A percentile compares a stretch with the other conserved stretches of the same genome.
Conservation (phyloP, 2,329 filamentous ascomycete species). For the Tolypocladium nubicola region DNA sequence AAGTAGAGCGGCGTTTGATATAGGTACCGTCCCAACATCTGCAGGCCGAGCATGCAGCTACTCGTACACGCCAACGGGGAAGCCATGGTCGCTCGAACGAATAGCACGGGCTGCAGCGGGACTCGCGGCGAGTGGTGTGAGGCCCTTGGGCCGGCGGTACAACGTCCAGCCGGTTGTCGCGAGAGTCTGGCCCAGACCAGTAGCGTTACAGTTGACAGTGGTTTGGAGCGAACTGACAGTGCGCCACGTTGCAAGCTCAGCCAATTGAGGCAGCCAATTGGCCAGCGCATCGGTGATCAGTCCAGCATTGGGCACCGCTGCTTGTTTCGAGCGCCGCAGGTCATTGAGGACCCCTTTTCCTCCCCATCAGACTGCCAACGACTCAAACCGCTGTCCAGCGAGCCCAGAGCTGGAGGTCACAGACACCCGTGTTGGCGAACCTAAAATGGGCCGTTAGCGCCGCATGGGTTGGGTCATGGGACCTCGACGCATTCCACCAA, state of each 20-base stretch:
- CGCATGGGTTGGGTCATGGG: constrained; percentile 18
- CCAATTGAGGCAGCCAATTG: constrained; percentile 3
- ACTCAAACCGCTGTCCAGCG: background rate
- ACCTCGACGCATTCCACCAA: constrained; percentile 14
- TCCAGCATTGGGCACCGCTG: constrained; percentile 6
- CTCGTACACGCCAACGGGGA: background rate
- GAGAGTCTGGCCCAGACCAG: background rate
- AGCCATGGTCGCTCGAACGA: background rate
- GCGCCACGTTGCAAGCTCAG: constrained; percentile 4
- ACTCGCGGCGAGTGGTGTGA: background rate
- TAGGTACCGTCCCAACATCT: background rate
- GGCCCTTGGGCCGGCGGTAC: background rate
- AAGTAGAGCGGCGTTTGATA: no score
- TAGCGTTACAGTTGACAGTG: background rate
- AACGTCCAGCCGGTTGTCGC: background rate
- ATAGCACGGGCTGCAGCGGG: background rate
- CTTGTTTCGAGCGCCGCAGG: background rate
- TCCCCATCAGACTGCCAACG: background rate
- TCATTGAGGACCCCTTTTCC: background rate
- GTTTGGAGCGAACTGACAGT: background rate
- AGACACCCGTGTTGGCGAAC: constrained; percentile 4
- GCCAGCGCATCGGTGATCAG: background rate
- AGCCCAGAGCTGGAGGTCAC: background rate
- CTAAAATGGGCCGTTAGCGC: constrained; percentile 15
- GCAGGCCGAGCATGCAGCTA: background rate